phyloP scores from a whole-genome alignment of 2,329 filamentous ascomycete species.

The Neoscytalidium dimidiatum region DNA sequence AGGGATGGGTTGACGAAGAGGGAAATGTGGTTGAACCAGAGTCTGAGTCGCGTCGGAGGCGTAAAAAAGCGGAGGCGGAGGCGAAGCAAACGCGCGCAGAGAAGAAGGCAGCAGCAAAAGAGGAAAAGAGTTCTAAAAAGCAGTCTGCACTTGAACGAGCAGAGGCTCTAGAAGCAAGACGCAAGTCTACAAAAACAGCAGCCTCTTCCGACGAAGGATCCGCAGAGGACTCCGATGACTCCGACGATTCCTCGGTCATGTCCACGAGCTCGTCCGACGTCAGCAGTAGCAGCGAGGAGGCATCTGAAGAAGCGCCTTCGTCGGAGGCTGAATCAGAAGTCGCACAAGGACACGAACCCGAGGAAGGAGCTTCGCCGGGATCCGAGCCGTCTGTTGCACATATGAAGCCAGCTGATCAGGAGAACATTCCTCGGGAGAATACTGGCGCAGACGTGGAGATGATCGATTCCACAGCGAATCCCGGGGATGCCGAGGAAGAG shows the following conservation, averaged over 20 bases:
- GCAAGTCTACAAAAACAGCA: neutral
- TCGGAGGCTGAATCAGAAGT: conserved; percentile 27
- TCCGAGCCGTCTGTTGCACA: conserved; percentile 23
- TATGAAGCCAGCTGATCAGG: conserved; percentile 20
- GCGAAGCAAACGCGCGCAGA: conserved; percentile 9
- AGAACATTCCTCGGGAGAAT: conserved; percentile 15
- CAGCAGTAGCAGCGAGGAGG: conserved; percentile 21
- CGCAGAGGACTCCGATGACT: conserved; percentile 1
- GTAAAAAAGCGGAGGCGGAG: conserved; percentile 18
- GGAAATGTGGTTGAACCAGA: conserved; percentile 72
- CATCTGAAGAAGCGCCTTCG: conserved; percentile 12
- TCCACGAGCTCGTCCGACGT: conserved; percentile 38
- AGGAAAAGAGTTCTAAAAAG: conserved; percentile 22
- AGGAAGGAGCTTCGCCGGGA: conserved; percentile 23
- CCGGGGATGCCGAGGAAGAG: neutral
- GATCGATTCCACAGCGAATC: conserved; percentile 2
- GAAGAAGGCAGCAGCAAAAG: neutral
- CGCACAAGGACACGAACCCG: conserved; percentile 22
- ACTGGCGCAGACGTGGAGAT: conserved; percentile 15
- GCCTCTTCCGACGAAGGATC: neutral
- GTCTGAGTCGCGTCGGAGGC: conserved; percentile 26
- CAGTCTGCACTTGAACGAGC: conserved; percentile 3
- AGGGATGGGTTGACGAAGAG: conserved; percentile 82
- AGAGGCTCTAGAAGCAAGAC: conserved; percentile 5
- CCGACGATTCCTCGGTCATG: conserved; percentile 36